A percentile compares a stretch with the other conserved stretches of the same genome.
These are phyloP conservation scores for Vigna mungo DNA, from an alignment of 306 rosid species.

Conservation along the genomic window DNA sequence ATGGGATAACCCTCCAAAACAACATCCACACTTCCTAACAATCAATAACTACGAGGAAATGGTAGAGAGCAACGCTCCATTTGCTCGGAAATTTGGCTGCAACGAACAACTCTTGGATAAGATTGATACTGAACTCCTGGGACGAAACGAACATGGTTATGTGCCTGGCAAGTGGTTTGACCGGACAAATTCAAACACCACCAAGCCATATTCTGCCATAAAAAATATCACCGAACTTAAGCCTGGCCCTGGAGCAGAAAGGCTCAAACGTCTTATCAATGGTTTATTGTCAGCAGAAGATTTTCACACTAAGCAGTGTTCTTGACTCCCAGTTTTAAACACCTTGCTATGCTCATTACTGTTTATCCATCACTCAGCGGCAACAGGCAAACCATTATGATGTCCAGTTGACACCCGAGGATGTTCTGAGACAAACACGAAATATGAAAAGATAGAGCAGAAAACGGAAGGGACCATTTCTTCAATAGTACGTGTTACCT, in stretches of 20 bases:
- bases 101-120: slow-evolving; percentile 55
- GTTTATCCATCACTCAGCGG: slow-evolving; percentile 37
- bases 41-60: slow-evolving; percentile 46
- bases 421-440: slow-evolving; percentile 44
- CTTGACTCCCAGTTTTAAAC: slow-evolving; percentile 39
- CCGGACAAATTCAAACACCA: slow-evolving; percentile 43
- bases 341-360: slow-evolving; percentile 26
- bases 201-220: slow-evolving; percentile 31
- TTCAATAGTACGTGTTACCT: slow-evolving; percentile 41
- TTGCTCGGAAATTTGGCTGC: slow-evolving; percentile 57
- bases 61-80: slow-evolving; percentile 60
- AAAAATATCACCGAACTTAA: slow-evolving; percentile 52
- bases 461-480: slow-evolving; percentile 34
- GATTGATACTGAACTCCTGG: slow-evolving; percentile 56
- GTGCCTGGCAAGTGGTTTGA: slow-evolving; percentile 58
- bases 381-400: slow-evolving; percentile 33
- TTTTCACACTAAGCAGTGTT: slow-evolving; percentile 52
- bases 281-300: slow-evolving; percentile 54
- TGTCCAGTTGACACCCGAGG: slow-evolving; percentile 32
- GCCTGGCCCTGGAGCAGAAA: slow-evolving; percentile 59
- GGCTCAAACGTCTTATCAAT: slow-evolving; percentile 53
- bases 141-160: slow-evolving; percentile 48
- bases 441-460: slow-evolving; percentile 45
- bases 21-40: slow-evolving; percentile 61
- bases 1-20: slow-evolving; percentile 66